Percentiles rank a stretch among this genome's conserved stretches.
phyloP scores from a whole-genome alignment of 306 rosid genomes.

The Dicorynia guianensis region DNA sequence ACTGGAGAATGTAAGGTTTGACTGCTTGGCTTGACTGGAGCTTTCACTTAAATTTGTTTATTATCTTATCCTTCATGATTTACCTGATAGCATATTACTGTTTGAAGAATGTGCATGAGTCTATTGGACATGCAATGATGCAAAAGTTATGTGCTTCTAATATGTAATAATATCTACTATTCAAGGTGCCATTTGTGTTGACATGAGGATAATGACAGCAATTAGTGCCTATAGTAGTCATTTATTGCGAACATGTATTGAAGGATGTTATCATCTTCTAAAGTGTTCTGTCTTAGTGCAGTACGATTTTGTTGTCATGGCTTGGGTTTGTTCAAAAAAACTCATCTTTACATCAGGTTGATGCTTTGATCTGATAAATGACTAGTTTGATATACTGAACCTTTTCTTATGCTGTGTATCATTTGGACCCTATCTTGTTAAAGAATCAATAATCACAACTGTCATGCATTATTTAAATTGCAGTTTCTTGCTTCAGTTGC shows the following conservation, averaged over 20 bases:
- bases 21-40: conserved; percentile 74
- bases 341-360: conserved; percentile 13
- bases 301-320: conserved; percentile 2
- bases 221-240: conserved; percentile 27
- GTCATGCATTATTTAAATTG: conserved; percentile 3
- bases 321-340: conserved; percentile 5
- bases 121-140: background rate
- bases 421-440: background rate
- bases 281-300: conserved; percentile 16
- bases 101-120: conserved; percentile 30
- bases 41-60: conserved; percentile 41
- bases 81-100: conserved; percentile 23
- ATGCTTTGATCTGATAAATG: background rate
- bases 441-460: background rate
- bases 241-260: conserved; percentile 30
- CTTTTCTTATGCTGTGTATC: background rate
- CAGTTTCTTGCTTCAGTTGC: conserved; percentile 18
- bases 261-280: conserved; percentile 33
- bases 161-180: conserved; percentile 6
- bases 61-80: conserved; percentile 11
- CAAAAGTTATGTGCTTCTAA: conserved; percentile 24
- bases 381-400: conserved; percentile 11
- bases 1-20: conserved; percentile 99
- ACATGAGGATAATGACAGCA: conserved; percentile 22
- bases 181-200: conserved; percentile 28